A percentile compares a stretch with the other conserved stretches of the same genome.
These are phyloP conservation scores for Breviolum minutum DNA, from an alignment of 73 alveolate genomes.

Conservation along the genomic window DNA sequence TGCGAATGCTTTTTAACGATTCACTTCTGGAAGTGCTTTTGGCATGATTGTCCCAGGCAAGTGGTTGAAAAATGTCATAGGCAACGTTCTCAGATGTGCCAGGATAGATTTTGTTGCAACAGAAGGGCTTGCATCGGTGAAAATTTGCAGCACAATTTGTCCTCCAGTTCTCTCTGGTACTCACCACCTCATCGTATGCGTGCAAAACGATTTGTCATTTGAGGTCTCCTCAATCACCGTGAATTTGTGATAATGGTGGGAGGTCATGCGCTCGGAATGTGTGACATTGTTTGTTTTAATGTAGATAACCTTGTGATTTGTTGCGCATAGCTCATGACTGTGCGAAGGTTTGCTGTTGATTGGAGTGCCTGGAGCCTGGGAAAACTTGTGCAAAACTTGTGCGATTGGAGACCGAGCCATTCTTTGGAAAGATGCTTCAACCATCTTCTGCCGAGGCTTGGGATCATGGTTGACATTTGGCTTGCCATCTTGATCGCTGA, in stretches of 20 bases:
- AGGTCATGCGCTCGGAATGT: constrained; percentile 1
- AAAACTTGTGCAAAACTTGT: neutral
- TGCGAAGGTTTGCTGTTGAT: neutral
- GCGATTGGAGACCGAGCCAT: too few relatives aligned
- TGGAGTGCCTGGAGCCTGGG: constrained; percentile 6
- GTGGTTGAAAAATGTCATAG: neutral
- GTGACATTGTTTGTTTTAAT: too few relatives aligned
- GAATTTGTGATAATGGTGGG: constrained; percentile 14
- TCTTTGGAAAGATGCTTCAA: too few relatives aligned
- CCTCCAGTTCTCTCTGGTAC: too few relatives aligned
- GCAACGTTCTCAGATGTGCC: too few relatives aligned
- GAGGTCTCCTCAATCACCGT: constrained; percentile 14
- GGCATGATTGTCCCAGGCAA: neutral
- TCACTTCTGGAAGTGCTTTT: too few relatives aligned
- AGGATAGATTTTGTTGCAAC: too few relatives aligned
- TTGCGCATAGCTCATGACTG: neutral
- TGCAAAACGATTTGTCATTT: too few relatives aligned
- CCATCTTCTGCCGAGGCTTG: neutral
- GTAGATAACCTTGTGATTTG: neutral
- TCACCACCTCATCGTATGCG: too few relatives aligned
- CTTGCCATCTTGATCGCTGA: constrained; percentile 41
- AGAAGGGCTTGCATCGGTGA: too few relatives aligned
- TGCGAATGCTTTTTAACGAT: too few relatives aligned
- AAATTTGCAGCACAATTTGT: too few relatives aligned
- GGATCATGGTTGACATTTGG: neutral